Evolutionary conservation across 495 filamentous ascomycete species (phyloP).

Genomic region (Talaromyces proteolyticus): DNA sequence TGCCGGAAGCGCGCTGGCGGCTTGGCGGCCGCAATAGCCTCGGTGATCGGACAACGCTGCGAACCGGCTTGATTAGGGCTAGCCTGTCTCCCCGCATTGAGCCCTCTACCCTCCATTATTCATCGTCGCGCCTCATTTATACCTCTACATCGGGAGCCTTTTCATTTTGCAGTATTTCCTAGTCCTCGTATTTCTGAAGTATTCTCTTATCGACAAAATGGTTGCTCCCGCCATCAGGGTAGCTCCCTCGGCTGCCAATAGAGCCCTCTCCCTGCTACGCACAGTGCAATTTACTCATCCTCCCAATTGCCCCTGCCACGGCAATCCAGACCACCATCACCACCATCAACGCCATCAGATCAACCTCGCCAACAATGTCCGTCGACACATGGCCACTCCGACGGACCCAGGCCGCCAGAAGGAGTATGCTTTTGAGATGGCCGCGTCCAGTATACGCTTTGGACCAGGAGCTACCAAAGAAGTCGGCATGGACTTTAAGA

Average conservation of each 20-base stretch:
- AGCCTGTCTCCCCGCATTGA: background rate
- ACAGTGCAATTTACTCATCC: conserved; percentile 89
- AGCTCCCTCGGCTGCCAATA: conserved; percentile 60
- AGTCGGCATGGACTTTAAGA: conserved; percentile 97
- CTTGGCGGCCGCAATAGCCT: background rate
- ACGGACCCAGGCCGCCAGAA: conserved; percentile 66
- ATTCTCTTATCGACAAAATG: conserved; percentile 14
- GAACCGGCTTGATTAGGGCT: background rate
- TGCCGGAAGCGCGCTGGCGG: too few relatives aligned
- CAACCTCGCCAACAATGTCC: conserved; percentile 45
- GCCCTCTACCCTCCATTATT: background rate
- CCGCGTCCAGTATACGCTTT: conserved; percentile 84
- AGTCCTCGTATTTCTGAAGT: background rate
- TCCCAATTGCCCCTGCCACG: conserved; percentile 87
- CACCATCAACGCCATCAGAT: conserved; percentile 42
- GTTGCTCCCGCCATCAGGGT: conserved; percentile 54
- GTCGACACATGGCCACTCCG: conserved; percentile 66
- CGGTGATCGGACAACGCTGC: background rate
- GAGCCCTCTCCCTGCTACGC: conserved; percentile 76
- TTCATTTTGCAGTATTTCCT: too few relatives aligned
- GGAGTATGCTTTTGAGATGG: conserved; percentile 99
- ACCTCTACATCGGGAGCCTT: too few relatives aligned
- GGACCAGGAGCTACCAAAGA: conserved; percentile 91
- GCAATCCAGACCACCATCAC: conserved; percentile 71
- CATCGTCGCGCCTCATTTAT: background rate